Base-by-base conservation (phyloP, 1,284 basidiomycete genomes). In the Boletus mariae region DNA sequence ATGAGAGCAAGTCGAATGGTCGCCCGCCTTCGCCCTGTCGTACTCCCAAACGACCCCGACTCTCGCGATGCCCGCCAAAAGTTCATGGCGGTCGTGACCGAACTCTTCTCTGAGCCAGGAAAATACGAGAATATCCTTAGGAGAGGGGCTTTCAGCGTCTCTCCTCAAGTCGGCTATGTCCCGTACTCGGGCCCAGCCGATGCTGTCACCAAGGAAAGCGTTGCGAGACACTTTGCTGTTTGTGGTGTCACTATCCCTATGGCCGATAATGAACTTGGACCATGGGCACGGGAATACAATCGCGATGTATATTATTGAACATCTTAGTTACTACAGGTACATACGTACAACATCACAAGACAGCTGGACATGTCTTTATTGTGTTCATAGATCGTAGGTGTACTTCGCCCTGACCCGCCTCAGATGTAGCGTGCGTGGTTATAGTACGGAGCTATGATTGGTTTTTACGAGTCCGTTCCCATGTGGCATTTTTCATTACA, bases 1-100 rank as follows among this genome's bases (percentile, higher is more conserved):
- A 70, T 78, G 58, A 69, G 63, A 49, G 76, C 76, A 1, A 74
- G 72, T 57, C 69, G 76, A 23, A 69, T 62, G 13, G 72, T 77
- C 17, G 75, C 76, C 4, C 74, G 73, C 17, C 69, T 78, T 35
- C 71, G 75, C 25, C 76, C 76, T 2, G 46, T 63, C 6, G 62
- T 71, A 12, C 59, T 66, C 45, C 51, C 62, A 0, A 65, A 55
- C 17, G 65, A 65, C 48, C 60, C 62, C 44, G 61, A 66, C 28
- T 66, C 54, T 43, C 68, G 58, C 57, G 74, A 62, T 51, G 60
- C 50, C 9, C 70, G 70, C 51, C 70, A 69, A 38, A 72, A 69
- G 58, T 77, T 74, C 59, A 71, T 71, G 67, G 51, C 64, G 0
- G 58, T 67, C 38, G 71, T 70, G 11, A 69, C 68, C 13, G 68